These are phyloP conservation scores for Petasospora rhodanensis DNA, from an alignment of 1,139 yeast species.

Conservation along the genomic window DNA sequence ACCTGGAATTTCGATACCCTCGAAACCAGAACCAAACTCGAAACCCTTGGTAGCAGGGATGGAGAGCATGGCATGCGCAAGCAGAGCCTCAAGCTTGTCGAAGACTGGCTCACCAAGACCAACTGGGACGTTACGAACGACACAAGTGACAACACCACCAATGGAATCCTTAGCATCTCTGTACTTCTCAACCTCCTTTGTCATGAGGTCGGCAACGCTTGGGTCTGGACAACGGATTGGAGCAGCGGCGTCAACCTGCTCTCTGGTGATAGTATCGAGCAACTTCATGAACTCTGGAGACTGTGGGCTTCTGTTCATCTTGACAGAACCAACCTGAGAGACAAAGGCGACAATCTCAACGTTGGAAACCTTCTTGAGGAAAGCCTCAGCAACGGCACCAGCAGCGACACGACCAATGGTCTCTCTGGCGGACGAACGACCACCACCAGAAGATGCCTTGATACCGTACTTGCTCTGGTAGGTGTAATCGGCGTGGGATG, in stretches of 20 bases:
- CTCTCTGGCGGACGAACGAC: conserved; percentile 95
- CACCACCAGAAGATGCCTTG: conserved; percentile 95
- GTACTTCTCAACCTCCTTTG: conserved; percentile 78
- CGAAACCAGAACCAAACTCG: conserved; percentile 94
- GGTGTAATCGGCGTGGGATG: conserved; percentile 96
- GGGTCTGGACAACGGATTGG: conserved; percentile 94
- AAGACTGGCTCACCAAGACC: conserved; percentile 98
- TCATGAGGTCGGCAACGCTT: conserved; percentile 70
- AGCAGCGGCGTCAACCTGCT: conserved; percentile 78
- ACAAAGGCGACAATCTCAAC: conserved; percentile 98
- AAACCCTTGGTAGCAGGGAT: conserved; percentile 98
- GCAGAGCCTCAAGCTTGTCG: conserved; percentile 88
- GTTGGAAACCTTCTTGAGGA: conserved; percentile 65
- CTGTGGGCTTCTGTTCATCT: conserved; percentile 70
- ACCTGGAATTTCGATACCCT: conserved; percentile 86
- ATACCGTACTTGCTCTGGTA: conserved; percentile 85
- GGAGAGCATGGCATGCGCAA: conserved; percentile 97
- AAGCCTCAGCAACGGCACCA: conserved; percentile 96
- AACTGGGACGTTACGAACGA: conserved; percentile 84
- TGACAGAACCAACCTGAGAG: conserved; percentile 76
- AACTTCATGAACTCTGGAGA: conserved; percentile 60
- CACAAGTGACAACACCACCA: conserved; percentile 98
- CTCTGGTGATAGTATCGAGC: conserved; percentile 76
- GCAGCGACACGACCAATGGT: conserved; percentile 99
- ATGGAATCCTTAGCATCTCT: conserved; percentile 88